Base-by-base conservation (phyloP, 2,329 filamentous ascomycete genomes). In the Claviceps sp. region DNA sequence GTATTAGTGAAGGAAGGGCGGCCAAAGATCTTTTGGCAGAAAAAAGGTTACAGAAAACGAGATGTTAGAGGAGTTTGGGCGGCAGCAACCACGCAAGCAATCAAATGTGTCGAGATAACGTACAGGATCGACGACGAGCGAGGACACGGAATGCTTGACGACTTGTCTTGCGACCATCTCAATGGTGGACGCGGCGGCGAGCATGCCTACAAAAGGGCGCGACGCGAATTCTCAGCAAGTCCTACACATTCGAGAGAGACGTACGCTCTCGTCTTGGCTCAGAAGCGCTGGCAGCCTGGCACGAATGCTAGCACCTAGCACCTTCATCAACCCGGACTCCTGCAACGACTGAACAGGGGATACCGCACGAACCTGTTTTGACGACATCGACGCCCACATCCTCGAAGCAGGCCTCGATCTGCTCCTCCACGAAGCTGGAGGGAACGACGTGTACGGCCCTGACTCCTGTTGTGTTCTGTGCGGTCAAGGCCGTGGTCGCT, bases 401-500 rank as follows among this genome's bases (percentile, higher is more conserved):
- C 45, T 82, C 82, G 48, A 95, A 74, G 37, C 85, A 88, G 24
- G 86, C 85, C 69, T 91, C 84, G 54, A 97, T 89, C 68, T 95
- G 88, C 72, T 87, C 86, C 57, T 75, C 75, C 24, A 96, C 81
- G 66, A 97, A 96, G 4, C 76, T 74, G 0, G 86, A 73, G 0
- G 91, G 91, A 7, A 86, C 79, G 52, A 85, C 72, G 62, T 95
- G 88, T 50, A 97, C 88, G 57, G 78, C 88, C 55, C 81, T 75
- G 14, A 97, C 89, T 4, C 88, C 88, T 50, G 79, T 75, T 0
- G 93, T 98, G 68, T 97, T 95, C 64, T 97, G 93, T 16, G 88
- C 90, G n/a, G 93, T 98, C 63, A 98, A 72, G 20, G 91, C 91
- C 14, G 91, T 94, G 9, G 91, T 96, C 22, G 90, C 88, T 49